Evolutionary conservation across 108 stramenopile genomes (phyloP).

Genomic region (Poteriospumella lacustris): DNA sequence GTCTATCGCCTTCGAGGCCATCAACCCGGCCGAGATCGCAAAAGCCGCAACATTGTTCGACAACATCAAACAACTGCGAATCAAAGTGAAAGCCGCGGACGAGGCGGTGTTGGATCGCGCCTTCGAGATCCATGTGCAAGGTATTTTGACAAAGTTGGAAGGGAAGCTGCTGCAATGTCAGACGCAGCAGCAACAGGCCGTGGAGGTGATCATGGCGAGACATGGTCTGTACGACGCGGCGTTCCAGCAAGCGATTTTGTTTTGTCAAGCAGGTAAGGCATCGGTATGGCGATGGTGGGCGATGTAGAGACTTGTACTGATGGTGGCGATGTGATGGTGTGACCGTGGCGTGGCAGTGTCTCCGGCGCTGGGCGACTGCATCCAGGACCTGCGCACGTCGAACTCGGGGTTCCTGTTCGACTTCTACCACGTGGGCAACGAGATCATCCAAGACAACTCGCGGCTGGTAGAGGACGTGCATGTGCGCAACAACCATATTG

Average conservation of each 20-base stretch:
- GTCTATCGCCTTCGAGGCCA: too few relatives aligned
- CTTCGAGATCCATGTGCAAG: constrained; percentile 9
- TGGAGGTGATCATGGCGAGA: constrained; percentile 27
- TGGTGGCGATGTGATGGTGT: neutral
- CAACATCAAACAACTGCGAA: constrained; percentile 5
- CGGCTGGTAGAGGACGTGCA: too few relatives aligned
- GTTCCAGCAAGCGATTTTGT: constrained; percentile 10
- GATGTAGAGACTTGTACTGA: too few relatives aligned
- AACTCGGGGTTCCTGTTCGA: constrained; percentile 8
- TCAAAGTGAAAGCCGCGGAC: neutral
- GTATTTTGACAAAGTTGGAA: constrained; percentile 14
- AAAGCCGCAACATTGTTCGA: neutral
- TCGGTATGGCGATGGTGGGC: neutral
- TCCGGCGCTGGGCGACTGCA: neutral
- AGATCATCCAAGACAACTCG: too few relatives aligned
- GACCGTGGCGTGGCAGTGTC: neutral
- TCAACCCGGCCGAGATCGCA: neutral
- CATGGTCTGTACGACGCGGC: constrained; percentile 27
- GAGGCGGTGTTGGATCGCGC: constrained; percentile 11
- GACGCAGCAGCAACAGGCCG: neutral
- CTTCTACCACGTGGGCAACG: constrained; percentile 15
- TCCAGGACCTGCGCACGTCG: neutral
- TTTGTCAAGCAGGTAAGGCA: constrained; percentile 9
- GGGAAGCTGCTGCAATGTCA: neutral
- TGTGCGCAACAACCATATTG: too few relatives aligned